A percentile compares a stretch with the other conserved stretches of the same genome.
Conservation (phyloP, 805 yeast species). For the Candida endomychidarum region DNA sequence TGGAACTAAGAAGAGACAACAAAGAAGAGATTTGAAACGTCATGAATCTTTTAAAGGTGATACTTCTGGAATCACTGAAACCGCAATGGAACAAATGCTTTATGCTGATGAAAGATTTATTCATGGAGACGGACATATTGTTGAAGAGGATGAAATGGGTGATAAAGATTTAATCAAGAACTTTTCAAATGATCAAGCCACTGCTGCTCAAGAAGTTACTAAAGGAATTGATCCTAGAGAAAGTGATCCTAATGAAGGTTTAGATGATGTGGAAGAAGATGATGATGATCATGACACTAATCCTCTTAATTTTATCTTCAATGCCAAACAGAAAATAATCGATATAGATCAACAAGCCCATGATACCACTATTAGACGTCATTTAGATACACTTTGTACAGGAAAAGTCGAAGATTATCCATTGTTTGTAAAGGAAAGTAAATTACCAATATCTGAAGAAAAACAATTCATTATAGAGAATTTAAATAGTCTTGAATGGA, state of each 20-base stretch:
- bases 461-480: slow-evolving; percentile 46
- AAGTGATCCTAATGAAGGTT: slow-evolving; percentile 5
- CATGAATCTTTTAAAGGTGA: slow-evolving; percentile 43
- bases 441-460: slow-evolving; percentile 35
- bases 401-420: slow-evolving; percentile 24
- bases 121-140: slow-evolving; percentile 14
- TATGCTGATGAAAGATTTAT: slow-evolving; percentile 34
- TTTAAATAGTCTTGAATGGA: slow-evolving; percentile 69
- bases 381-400: slow-evolving; percentile 18
- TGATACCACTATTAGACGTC: slow-evolving; percentile 20
- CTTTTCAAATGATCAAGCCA: neutral
- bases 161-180: slow-evolving; percentile 12
- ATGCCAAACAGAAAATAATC: slow-evolving; percentile 17
- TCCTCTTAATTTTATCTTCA: slow-evolving; percentile 14
- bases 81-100: slow-evolving; percentile 36
- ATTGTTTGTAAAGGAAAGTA: slow-evolving; percentile 24
- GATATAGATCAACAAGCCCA: slow-evolving; percentile 25
- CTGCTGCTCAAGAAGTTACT: neutral
- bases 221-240: neutral
- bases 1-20: slow-evolving; percentile 30
- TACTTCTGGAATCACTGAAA: slow-evolving; percentile 37
- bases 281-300: slow-evolving; percentile 13
- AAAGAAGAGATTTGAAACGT: slow-evolving; percentile 24
- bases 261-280: slow-evolving; percentile 16
- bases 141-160: slow-evolving; percentile 15